Conservation (phyloP, 192 early-diverging fungal species). For the Coemansia sp. region DNA sequence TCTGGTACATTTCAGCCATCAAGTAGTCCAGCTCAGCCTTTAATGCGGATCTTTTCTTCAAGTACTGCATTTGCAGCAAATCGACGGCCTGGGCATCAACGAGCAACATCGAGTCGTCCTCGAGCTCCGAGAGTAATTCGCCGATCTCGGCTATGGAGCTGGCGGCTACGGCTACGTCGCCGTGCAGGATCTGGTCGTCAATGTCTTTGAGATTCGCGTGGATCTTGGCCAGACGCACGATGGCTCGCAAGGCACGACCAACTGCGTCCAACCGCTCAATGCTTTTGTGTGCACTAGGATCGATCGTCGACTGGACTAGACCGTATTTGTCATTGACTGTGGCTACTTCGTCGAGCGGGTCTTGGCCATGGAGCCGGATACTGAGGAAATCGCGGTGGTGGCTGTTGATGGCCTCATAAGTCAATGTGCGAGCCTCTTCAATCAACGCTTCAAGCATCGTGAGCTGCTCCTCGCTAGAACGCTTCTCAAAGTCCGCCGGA, state of each 20-base stretch:
- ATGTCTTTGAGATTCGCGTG: constrained; percentile 49
- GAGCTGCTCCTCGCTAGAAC: constrained; percentile 26
- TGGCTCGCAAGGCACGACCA: constrained; percentile 21
- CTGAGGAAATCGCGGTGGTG: constrained; percentile 40
- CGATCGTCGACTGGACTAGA: constrained; percentile 7
- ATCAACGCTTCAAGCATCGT: constrained; percentile 21
- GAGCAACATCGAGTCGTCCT: constrained; percentile 8
- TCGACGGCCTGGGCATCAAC: constrained; percentile 12
- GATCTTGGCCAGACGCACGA: constrained; percentile 40
- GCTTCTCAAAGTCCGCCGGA: constrained; percentile 23
- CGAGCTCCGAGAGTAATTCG: constrained; percentile 30
- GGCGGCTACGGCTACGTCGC: constrained; percentile 44
- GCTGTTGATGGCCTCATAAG: constrained; percentile 48
- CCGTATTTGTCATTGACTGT: constrained; percentile 52
- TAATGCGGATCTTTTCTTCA: constrained; percentile 36
- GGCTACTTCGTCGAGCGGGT: constrained; percentile 54
- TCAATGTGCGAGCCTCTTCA: constrained; percentile 28
- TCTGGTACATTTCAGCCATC: constrained; percentile 21
- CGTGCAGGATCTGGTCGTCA: constrained; percentile 44
- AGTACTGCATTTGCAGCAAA: constrained; percentile 23
- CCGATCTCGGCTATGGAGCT: constrained; percentile 44
- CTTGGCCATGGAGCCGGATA: constrained; percentile 33
- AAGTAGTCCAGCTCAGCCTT: constrained; percentile 47
- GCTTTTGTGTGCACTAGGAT: not conserved
- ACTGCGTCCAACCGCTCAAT: constrained; percentile 26